Base-by-base conservation (phyloP, 768 basidiomycete genomes). In the Serendipita sp. region DNA sequence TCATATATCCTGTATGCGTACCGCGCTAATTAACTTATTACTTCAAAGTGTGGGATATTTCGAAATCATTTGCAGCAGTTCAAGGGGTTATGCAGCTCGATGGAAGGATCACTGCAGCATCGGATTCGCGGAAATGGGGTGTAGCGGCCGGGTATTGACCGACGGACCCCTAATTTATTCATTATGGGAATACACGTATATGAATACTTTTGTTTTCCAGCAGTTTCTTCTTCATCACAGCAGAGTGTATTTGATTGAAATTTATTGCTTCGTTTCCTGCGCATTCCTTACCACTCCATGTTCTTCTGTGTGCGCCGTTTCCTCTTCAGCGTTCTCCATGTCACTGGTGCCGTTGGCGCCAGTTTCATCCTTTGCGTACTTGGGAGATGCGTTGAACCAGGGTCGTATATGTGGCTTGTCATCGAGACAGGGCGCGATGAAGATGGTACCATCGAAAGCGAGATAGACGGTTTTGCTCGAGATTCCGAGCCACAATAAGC, bases 91-190 rank as follows among this genome's bases (percentile, higher is more conserved):
- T 81, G 65, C 77, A 76, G 64, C 66, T 73, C 48, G 79, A 83
- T 63, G 83, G 80, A 4, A 74, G 71, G 51, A 78, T 92, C 32
- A 48, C 68, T 88, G 92, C 90, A 67, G 87, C 89, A 7, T 91
- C 89, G 71, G 93, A 96, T 74, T 91, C 89, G 18, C 81, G 92
- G 71, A 95, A 94, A 78, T 88, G 91, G 68, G 92, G 92, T n/a
- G 80, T 92, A 46, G 89, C 93, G 3, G 84, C 88, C 54, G 93
- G 88, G 2, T 94, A 93, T 74, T 91, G 74, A 70, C 23, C 16
- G 30, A 30, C 23, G 28, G 35, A 41, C 34, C 5, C 13, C 38
- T 47, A 30, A 35, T 13, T 64, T 35, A 64, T 30, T n/a, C 56
- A n/a, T 32, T 36, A 28, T 16, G 18, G 56, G n/a, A 60, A 15